Percentiles rank a stretch among this genome's conserved stretches.
phyloP scores from a whole-genome alignment of 2,329 filamentous ascomycete genomes.

The Karstenula rhodostoma region DNA sequence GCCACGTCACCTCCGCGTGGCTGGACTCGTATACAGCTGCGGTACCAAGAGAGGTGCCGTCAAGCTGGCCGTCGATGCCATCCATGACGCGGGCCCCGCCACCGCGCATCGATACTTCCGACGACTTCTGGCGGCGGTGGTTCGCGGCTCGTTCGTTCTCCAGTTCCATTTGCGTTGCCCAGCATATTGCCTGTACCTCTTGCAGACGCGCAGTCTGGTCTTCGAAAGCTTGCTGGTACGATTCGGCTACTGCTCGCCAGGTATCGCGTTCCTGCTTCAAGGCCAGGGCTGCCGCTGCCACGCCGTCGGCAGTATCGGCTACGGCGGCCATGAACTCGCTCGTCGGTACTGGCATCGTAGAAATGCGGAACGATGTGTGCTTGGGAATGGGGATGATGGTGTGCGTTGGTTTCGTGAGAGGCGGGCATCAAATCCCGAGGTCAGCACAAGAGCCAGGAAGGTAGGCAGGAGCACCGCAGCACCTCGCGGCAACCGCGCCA shows the following conservation, averaged over 20 bases:
- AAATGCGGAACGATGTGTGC: constrained; percentile 26
- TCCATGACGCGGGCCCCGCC: neutral
- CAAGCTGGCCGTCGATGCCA: constrained; percentile 11
- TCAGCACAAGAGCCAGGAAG: neutral
- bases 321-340: neutral
- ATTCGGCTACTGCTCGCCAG: constrained; percentile 37
- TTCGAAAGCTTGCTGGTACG: constrained; percentile 41
- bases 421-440: neutral
- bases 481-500: neutral
- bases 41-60: constrained; percentile 20
- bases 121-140: constrained; percentile 21
- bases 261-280: constrained; percentile 42
- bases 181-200: constrained; percentile 38
- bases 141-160: constrained; percentile 38
- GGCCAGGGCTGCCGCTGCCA: constrained; percentile 27
- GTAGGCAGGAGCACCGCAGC: constrained; percentile 7
- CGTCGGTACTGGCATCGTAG: constrained; percentile 22
- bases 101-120: constrained; percentile 2
- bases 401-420: neutral
- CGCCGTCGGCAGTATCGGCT: constrained; percentile 21
- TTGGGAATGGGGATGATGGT: constrained; percentile 9
- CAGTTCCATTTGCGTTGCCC: constrained; percentile 43
- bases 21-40: constrained; percentile 22
- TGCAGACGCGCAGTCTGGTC: constrained; percentile 30
- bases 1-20: constrained; percentile 15